Conservation (phyloP, 495 filamentous ascomycete species). For the Neurospora sp. region DNA sequence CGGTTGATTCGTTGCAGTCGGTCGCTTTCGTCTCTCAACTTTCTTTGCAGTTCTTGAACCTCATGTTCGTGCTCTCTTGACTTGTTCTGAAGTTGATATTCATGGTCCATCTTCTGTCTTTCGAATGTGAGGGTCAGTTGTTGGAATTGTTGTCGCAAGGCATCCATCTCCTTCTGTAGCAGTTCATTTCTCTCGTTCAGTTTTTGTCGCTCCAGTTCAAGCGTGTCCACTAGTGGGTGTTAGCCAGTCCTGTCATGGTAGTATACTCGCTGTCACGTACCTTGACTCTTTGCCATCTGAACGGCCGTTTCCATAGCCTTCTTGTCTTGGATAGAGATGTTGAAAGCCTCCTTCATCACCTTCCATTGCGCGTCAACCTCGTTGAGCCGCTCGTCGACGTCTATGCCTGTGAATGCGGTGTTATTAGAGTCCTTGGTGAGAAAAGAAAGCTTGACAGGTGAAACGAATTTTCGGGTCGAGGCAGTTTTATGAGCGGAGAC, state of each 20-base stretch:
- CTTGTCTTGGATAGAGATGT: slow-evolving; percentile 47
- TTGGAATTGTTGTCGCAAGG: slow-evolving; percentile 34
- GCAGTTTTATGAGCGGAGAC: not conserved
- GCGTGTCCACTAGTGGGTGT: slow-evolving; percentile 46
- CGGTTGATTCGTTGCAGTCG: slow-evolving; percentile 19
- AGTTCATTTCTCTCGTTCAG: slow-evolving; percentile 45
- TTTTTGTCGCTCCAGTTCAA: slow-evolving; percentile 51
- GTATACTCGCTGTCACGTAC: slow-evolving; percentile 37
- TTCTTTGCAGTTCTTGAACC: slow-evolving; percentile 29
- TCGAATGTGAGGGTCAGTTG: slow-evolving; percentile 19
- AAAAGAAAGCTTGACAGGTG: slow-evolving; percentile 33
- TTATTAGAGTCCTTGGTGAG: slow-evolving; percentile 64
- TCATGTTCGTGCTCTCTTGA: slow-evolving; percentile 20
- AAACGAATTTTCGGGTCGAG: slow-evolving; percentile 20
- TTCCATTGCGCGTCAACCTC: slow-evolving; percentile 54
- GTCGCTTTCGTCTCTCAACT: slow-evolving; percentile 24
- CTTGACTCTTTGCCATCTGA: slow-evolving; percentile 57
- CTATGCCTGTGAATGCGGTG: slow-evolving; percentile 52
- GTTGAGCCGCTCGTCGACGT: slow-evolving; percentile 56
- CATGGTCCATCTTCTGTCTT: slow-evolving; percentile 21
- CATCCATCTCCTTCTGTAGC: slow-evolving; percentile 50
- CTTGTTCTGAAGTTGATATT: slow-evolving; percentile 32
- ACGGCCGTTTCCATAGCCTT: slow-evolving; percentile 58
- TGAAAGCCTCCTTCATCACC: slow-evolving; percentile 51
- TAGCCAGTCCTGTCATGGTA: not conserved